These are phyloP conservation scores for Hygrophoropsis aurantiaca DNA, from an alignment of 768 basidiomycete species.

Conservation along the genomic window DNA sequence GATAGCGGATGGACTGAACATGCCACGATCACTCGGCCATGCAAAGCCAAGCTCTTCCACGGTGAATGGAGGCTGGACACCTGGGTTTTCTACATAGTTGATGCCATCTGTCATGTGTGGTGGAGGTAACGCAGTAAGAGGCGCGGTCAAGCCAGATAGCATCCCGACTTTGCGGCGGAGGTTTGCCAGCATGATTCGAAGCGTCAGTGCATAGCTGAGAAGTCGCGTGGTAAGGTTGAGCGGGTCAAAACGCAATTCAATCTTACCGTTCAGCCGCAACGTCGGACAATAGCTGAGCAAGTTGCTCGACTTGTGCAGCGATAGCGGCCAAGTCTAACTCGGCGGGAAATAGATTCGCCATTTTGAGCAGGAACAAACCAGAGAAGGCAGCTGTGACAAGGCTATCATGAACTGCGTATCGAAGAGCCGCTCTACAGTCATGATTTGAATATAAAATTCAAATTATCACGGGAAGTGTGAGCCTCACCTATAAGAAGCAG, in stretches of 20 bases:
- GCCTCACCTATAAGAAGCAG: constrained; percentile 75
- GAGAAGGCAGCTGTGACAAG: constrained; percentile 91
- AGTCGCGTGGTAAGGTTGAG: neutral
- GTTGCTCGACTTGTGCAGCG: constrained; percentile 83
- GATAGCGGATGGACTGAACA: constrained; percentile 77
- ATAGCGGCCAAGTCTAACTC: constrained; percentile 79
- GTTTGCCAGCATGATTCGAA: constrained; percentile 92
- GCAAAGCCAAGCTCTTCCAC: constrained; percentile 84
- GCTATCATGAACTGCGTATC: constrained; percentile 91
- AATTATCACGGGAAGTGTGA: neutral
- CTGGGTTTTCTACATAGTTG: constrained; percentile 54
- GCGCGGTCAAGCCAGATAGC: constrained; percentile 44
- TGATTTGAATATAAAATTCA: neutral
- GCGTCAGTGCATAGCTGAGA: constrained; percentile 80
- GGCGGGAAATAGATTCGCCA: constrained; percentile 89
- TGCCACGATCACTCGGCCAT: constrained; percentile 63
- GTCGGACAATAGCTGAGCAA: constrained; percentile 86
- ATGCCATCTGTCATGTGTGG: constrained; percentile 59
- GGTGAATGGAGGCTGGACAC: constrained; percentile 64
- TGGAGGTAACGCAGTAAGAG: constrained; percentile 51
- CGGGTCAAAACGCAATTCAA: constrained; percentile 13
- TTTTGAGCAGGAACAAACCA: constrained; percentile 88
- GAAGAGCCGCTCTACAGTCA: constrained; percentile 69
- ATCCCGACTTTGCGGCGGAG: constrained; percentile 86
- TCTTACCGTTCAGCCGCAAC: constrained; percentile 94